Evolutionary conservation across 1,139 yeast genomes (phyloP).

Genomic region (Candida dubliniensis): DNA sequence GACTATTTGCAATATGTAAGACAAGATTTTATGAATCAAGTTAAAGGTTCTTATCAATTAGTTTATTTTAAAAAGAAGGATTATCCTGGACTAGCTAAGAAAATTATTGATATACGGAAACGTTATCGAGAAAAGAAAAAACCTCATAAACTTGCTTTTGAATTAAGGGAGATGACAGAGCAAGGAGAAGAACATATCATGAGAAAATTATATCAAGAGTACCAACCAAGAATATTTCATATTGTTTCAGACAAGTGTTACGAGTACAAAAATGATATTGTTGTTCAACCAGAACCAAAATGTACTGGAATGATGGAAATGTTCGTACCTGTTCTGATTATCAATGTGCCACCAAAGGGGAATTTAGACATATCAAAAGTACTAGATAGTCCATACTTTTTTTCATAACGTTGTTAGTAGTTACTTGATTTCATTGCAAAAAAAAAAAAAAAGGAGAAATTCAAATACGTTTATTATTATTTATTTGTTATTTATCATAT

Average conservation of each 20-base stretch:
- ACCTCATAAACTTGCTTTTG: constrained; percentile 18
- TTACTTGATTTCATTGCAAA: no score
- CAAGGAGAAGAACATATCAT: constrained; percentile 6
- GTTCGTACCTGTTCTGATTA: constrained; percentile 27
- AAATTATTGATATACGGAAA: constrained; percentile 17
- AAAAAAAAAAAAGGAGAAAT: no score
- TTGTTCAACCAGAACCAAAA: not conserved
- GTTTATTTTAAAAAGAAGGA: constrained; percentile 31
- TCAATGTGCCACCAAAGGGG: constrained; percentile 34
- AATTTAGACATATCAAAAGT: constrained; percentile 34
- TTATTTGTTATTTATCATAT: constrained; percentile 35
- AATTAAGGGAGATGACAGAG: constrained; percentile 13
- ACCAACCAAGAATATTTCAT: constrained; percentile 24
- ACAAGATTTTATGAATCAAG: constrained; percentile 26
- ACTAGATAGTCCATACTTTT: constrained; percentile 36
- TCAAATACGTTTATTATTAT: not conserved
- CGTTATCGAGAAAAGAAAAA: constrained; percentile 10
- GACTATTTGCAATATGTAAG: constrained; percentile 27
- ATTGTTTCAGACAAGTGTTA: constrained; percentile 10
- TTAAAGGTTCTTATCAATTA: constrained; percentile 31
- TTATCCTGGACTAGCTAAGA: constrained; percentile 19
- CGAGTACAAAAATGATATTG: constrained; percentile 1
- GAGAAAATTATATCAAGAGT: constrained; percentile 16
- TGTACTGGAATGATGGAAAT: constrained; percentile 17
- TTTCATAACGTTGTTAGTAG: constrained; percentile 24